Evolutionary conservation across 371 early-diverging fungal species (phyloP).

Genomic region (Mortierella sp.): DNA sequence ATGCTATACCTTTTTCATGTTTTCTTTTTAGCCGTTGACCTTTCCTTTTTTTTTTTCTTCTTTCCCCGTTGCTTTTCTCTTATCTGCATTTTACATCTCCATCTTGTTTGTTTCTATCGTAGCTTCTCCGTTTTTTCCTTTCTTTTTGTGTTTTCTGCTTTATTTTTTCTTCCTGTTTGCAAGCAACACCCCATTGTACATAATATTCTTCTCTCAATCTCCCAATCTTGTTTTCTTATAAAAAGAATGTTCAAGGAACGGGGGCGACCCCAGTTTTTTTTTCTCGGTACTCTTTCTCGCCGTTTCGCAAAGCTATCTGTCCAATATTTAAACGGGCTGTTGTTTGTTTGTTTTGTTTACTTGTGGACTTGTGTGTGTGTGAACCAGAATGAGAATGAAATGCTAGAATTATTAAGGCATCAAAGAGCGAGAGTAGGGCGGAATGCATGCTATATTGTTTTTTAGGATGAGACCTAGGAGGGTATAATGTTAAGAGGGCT

Average conservation of each 20-base stretch:
- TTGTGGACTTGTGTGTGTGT: background rate
- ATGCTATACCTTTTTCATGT: background rate
- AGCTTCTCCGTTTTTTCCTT: background rate
- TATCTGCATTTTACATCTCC: background rate
- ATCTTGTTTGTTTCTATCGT: background rate
- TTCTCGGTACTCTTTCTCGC: background rate
- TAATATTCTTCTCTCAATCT: background rate
- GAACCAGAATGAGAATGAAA: background rate
- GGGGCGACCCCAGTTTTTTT: background rate
- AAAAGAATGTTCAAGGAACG: background rate
- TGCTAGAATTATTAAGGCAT: background rate
- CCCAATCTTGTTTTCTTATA: background rate
- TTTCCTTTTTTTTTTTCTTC: background rate
- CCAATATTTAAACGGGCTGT: background rate
- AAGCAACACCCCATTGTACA: background rate
- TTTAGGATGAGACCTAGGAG: too few relatives aligned
- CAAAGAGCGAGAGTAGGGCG: background rate
- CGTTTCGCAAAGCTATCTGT: background rate
- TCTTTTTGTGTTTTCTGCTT: background rate
- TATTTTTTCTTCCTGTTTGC: background rate
- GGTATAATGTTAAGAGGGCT: too few relatives aligned
- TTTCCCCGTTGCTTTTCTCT: background rate
- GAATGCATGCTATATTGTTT: background rate
- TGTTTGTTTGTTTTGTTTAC: background rate
- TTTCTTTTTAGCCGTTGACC: constrained; percentile 2